Base-by-base conservation (phyloP, 768 basidiomycete species). In the Pleurotus eryngii region DNA sequence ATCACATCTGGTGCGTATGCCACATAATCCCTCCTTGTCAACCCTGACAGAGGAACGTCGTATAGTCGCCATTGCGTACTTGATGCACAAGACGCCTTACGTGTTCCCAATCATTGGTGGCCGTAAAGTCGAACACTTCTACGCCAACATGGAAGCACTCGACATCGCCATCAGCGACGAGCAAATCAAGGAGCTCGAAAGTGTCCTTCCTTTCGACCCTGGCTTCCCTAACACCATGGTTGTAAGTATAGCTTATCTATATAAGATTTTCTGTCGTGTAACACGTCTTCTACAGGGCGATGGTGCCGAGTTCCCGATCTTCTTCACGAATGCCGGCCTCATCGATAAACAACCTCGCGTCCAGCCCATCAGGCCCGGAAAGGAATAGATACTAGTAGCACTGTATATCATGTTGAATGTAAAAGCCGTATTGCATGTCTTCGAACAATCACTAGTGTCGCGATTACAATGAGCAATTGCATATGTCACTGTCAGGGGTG, bases 101-200 rank as follows among this genome's bases (percentile, higher is more conserved):
- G 80, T 81, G 0, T 82, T 83, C 68, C 80, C 79, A 0, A 72
- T 81, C 40, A 63, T 80, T 20, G 79, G 79, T 9, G 77, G 77
- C 3, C 71, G 79, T 46, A 84, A 82, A 59, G 69, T 80, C 20
- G 78, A 80, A 63, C 79, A 83, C n/a, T 65, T 84, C 20, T 51
- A 67, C 39, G 75, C 73, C 46, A 84, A 82, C 62, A 57, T 82
- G 24, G 74, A 81, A 60, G 80, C 81, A 9, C 68, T 82, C 15
- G 69, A 73, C 17, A 74, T 83, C 46, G 60, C 63, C 0, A 70
- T 83, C 43, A 70, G 69, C 11, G 61, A 60, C 0, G 76, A 76
- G 49, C 80, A 83, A 22, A 79, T 82, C 50, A 63, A 65, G 53
- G 70, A 65, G 38, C 58, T 84, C 24, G 82, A 83, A 56, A 63